Conservation (phyloP, 805 yeast species). For the Candida khao-thaluensis region DNA sequence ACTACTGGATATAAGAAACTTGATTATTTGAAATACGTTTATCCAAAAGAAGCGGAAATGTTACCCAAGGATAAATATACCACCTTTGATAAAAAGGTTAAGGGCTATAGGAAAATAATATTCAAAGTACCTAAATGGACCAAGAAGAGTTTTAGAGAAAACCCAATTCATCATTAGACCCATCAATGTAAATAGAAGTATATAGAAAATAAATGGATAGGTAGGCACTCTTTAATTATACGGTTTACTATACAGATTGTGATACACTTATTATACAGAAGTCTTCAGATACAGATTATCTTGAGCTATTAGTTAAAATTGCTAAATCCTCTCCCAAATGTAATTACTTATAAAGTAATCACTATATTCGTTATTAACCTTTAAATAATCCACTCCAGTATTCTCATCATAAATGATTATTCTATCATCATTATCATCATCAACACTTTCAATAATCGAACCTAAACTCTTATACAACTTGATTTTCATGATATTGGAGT, state of each 20-base stretch:
- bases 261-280: constrained; percentile 2
- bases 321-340: constrained; percentile 58
- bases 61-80: constrained; percentile 80
- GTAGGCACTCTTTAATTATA: too few relatives aligned
- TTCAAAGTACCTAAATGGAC: constrained; percentile 94
- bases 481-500: constrained; percentile 51
- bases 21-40: constrained; percentile 35
- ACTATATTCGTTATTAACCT: constrained; percentile 55
- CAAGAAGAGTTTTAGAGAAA: constrained; percentile 71
- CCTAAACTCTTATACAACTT: constrained; percentile 64
- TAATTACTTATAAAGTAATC: constrained; percentile 71
- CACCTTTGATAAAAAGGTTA: constrained; percentile 70
- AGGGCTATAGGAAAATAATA: constrained; percentile 81
- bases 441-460: constrained; percentile 40
- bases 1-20: constrained; percentile 37
- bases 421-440: constrained; percentile 16
- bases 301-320: too few relatives aligned
- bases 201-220: not conserved
- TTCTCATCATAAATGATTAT: constrained; percentile 47
- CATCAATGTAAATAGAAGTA: constrained; percentile 10
- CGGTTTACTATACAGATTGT: too few relatives aligned
- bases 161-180: constrained; percentile 54
- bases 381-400: constrained; percentile 48
- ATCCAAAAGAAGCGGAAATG: constrained; percentile 86
- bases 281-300: not conserved